These are phyloP conservation scores for Lichtheimia hyalospora DNA, from an alignment of 371 early-diverging fungal genomes.

Conservation along the genomic window DNA sequence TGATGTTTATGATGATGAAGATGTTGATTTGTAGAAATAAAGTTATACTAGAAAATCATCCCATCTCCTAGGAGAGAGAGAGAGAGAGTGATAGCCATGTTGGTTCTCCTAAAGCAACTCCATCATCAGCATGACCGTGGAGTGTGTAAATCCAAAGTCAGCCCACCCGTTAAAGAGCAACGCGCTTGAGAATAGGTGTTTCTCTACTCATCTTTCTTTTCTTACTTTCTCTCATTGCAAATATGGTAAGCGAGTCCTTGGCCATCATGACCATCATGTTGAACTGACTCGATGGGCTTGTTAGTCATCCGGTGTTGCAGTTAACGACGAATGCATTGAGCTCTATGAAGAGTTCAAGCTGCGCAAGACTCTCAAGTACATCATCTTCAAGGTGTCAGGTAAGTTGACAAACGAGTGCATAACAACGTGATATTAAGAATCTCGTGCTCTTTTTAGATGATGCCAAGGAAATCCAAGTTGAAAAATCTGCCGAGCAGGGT, in stretches of 20 bases:
- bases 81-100: too few relatives aligned
- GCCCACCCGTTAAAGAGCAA: neutral
- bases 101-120: too few relatives aligned
- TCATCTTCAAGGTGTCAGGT: slow-evolving; percentile 78
- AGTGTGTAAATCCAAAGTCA: neutral
- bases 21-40: neutral
- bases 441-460: slow-evolving; percentile 32
- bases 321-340: slow-evolving; percentile 61
- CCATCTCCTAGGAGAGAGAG: too few relatives aligned
- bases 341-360: slow-evolving; percentile 74
- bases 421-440: too few relatives aligned
- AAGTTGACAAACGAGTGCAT: slow-evolving; percentile 1
- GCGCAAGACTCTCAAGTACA: slow-evolving; percentile 70
- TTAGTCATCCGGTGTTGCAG: slow-evolving; percentile 72
- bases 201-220: neutral
- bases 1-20: slow-evolving; percentile 17
- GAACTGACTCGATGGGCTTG: too few relatives aligned
- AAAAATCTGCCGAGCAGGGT: slow-evolving; percentile 51
- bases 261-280: too few relatives aligned
- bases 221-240: neutral
- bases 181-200: neutral
- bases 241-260: neutral
- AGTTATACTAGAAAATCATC: too few relatives aligned
- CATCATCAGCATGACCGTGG: too few relatives aligned
- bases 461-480: slow-evolving; percentile 64